phyloP scores from a whole-genome alignment of 2,329 filamentous ascomycete species.

The Exutisphaerella laricina region DNA sequence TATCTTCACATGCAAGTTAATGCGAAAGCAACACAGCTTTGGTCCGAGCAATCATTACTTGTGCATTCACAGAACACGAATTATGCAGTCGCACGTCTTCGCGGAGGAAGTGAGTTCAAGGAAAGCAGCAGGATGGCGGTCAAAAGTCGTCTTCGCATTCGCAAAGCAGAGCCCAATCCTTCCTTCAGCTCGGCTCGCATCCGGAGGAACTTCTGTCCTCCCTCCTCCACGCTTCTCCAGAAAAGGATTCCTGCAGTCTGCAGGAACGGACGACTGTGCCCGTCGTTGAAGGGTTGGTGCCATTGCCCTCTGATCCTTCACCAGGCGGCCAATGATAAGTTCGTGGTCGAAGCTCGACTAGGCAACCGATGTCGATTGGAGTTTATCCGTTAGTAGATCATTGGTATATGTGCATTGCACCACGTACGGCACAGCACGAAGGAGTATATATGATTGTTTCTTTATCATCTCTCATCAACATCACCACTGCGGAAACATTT shows the following conservation, averaged over 20 bases:
- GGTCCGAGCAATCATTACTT: no score
- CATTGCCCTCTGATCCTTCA: neutral
- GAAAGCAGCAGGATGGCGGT: no score
- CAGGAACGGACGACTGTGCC: neutral
- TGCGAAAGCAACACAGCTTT: no score
- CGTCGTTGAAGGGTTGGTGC: neutral
- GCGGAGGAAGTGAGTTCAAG: no score
- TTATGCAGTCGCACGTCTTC: no score
- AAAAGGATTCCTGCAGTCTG: neutral
- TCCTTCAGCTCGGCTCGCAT: neutral
- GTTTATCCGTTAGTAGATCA: neutral
- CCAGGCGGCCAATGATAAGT: neutral
- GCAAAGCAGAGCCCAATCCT: no score
- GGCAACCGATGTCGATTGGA: neutral
- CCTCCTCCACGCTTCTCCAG: neutral
- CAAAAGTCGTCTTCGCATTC: neutral
- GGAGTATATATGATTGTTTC: neutral
- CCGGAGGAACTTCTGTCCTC: neutral
- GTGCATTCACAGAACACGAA: no score
- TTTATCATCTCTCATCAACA: neutral
- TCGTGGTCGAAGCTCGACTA: neutral
- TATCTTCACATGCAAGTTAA: no score
- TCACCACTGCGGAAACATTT: neutral
- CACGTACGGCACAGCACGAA: no score
- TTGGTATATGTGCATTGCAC: neutral